Percentiles rank a stretch among this genome's conserved stretches.
These are phyloP conservation scores for Anthracocystis walkeri DNA, from an alignment of 1,284 basidiomycete species.

Conservation along the genomic window DNA sequence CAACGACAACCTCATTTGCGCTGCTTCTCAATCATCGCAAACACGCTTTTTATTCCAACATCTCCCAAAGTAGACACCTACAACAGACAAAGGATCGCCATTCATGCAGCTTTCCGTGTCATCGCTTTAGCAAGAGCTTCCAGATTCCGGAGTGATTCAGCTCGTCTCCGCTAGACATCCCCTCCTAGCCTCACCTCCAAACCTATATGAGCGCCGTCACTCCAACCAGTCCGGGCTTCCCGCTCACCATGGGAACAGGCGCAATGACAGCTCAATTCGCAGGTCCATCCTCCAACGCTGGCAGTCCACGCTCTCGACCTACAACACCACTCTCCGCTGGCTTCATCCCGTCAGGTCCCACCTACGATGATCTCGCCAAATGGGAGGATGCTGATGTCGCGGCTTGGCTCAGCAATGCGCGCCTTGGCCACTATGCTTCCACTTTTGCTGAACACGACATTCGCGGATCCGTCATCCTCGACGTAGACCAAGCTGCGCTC, in stretches of 20 bases:
- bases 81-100: slow-evolving; percentile 2
- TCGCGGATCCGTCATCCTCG: slow-evolving; percentile 60
- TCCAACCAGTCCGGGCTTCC: slow-evolving; percentile 59
- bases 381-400: slow-evolving; percentile 56
- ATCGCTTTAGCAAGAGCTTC: neutral
- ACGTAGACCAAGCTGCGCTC: slow-evolving; percentile 61
- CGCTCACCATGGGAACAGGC: slow-evolving; percentile 47
- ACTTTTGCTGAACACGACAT: slow-evolving; percentile 65
- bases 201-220: slow-evolving; percentile 46
- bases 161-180: neutral
- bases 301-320: slow-evolving; percentile 42
- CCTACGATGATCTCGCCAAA: slow-evolving; percentile 39
- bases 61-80: neutral
- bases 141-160: no score
- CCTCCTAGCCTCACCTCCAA: neutral
- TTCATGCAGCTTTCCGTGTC: neutral
- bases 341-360: slow-evolving; percentile 25
- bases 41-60: neutral
- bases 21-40: neutral
- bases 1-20: neutral
- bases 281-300: slow-evolving; percentile 38
- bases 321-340: slow-evolving; percentile 48
- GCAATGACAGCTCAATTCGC: slow-evolving; percentile 24
- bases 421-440: slow-evolving; percentile 53
- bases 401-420: slow-evolving; percentile 54